Percentiles rank a stretch among this genome's conserved stretches.
Conservation (phyloP, 495 filamentous ascomycete genomes). For the Cairneyella variabilis region DNA sequence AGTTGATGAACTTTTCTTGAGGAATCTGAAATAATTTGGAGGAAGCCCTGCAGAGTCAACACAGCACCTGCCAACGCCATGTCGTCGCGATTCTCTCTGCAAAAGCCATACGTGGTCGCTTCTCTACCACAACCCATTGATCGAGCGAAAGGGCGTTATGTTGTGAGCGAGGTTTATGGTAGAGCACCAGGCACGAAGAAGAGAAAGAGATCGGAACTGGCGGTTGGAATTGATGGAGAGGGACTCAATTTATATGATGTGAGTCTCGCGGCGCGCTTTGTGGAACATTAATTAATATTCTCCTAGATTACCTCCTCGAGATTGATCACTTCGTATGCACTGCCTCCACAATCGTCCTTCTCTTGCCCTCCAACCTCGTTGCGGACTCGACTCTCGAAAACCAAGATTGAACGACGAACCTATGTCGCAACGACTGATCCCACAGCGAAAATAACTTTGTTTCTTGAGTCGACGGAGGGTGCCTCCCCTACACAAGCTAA, state of each 20-base stretch:
- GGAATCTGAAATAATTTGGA: slow-evolving; percentile 20
- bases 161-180: slow-evolving; percentile 67
- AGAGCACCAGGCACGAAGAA: slow-evolving; percentile 66
- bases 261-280: slow-evolving; percentile 27
- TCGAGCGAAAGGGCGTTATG: slow-evolving; percentile 53
- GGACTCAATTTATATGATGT: slow-evolving; percentile 93
- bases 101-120: slow-evolving; percentile 59
- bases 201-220: slow-evolving; percentile 80
- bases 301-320: slow-evolving; percentile 75
- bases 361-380: slow-evolving; percentile 75
- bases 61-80: slow-evolving; percentile 26
- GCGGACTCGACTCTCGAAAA: slow-evolving; percentile 51
- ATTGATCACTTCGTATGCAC: slow-evolving; percentile 77
- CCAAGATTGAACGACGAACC: slow-evolving; percentile 62
- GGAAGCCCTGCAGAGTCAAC: neutral
- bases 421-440: slow-evolving; percentile 50
- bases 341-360: slow-evolving; percentile 76
- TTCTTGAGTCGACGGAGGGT: slow-evolving; percentile 43
- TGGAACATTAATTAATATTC: slow-evolving; percentile 21
- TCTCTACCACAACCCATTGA: slow-evolving; percentile 63
- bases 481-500: neutral
- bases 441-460: slow-evolving; percentile 42
- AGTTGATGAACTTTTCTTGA: neutral
- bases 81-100: slow-evolving; percentile 50
- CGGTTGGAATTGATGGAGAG: slow-evolving; percentile 84